A percentile compares a stretch with the other conserved stretches of the same genome.
Evolutionary conservation across 805 yeast species (phyloP).

Genomic region (Ogataea dorogensis): DNA sequence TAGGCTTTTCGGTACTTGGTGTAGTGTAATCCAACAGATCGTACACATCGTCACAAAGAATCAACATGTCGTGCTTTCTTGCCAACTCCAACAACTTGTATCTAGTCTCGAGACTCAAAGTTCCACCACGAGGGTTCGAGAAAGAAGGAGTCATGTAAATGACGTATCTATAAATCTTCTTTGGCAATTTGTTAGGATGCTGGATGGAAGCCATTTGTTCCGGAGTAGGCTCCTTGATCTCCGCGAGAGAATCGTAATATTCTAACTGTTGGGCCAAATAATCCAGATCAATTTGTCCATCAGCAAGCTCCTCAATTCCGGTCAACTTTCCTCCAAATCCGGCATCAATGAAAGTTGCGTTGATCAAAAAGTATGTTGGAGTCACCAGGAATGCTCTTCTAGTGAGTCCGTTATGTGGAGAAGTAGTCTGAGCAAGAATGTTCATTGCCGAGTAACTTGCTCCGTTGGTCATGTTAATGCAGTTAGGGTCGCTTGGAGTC

Average conservation of each 20-base stretch:
- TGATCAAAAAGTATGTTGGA: constrained; percentile 80
- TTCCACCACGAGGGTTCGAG: constrained; percentile 78
- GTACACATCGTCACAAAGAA: constrained; percentile 80
- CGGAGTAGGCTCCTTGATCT: constrained; percentile 20
- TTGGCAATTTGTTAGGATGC: constrained; percentile 41
- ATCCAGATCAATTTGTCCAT: constrained; percentile 49
- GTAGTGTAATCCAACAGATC: constrained; percentile 60
- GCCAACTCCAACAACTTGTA: constrained; percentile 59
- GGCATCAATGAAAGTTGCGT: constrained; percentile 70
- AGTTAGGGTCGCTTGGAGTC: constrained; percentile 41
- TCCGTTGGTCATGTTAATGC: constrained; percentile 71
- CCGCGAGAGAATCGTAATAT: constrained; percentile 36
- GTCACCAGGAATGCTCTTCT: constrained; percentile 70
- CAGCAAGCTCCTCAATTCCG: constrained; percentile 59
- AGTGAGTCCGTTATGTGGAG: constrained; percentile 59
- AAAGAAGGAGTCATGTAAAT: constrained; percentile 75
- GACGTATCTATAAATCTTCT: constrained; percentile 64
- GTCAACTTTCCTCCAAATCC: constrained; percentile 68
- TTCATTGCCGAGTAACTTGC: constrained; percentile 81
- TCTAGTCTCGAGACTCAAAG: constrained; percentile 52
- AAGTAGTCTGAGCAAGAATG: constrained; percentile 60
- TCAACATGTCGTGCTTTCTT: constrained; percentile 66
- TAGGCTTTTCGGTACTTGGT: constrained; percentile 10
- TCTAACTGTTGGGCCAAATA: constrained; percentile 47
- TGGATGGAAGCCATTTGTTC: constrained; percentile 30